phyloP scores from a whole-genome alignment of 345 rosid genomes.

The Syzygium aqueum region DNA sequence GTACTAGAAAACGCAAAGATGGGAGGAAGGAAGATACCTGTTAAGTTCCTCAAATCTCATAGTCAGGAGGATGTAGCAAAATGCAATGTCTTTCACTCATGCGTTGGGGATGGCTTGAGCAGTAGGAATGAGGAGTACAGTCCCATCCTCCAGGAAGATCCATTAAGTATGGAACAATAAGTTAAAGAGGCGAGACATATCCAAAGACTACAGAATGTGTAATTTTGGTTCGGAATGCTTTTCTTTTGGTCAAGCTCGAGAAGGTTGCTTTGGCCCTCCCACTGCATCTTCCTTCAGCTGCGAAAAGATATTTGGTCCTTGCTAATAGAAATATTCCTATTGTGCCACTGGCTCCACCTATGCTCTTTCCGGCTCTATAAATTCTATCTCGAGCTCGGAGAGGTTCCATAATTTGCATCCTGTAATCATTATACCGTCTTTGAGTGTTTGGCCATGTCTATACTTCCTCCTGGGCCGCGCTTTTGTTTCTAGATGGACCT shows the following conservation, averaged over 20 bases:
- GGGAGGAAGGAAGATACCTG: conserved; percentile 21
- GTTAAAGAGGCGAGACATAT: neutral
- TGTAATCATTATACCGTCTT: neutral
- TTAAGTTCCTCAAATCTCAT: conserved; percentile 39
- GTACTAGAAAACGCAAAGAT: conserved; percentile 65
- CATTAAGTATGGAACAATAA: conserved; percentile 24
- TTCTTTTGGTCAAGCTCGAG: neutral
- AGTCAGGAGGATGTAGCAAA: conserved; percentile 8
- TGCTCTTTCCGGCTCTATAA: neutral
- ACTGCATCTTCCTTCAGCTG: neutral
- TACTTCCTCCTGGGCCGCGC: neutral
- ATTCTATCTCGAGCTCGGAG: neutral
- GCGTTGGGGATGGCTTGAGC: conserved; percentile 18
- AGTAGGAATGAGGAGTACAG: conserved; percentile 39
- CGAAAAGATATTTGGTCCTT: neutral
- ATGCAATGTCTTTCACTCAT: conserved; percentile 7
- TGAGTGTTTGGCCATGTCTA: neutral
- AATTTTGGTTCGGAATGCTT: neutral
- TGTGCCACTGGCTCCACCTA: neutral
- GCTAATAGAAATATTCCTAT: neutral
- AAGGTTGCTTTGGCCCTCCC: neutral
- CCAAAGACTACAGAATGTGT: neutral
- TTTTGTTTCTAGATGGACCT: neutral
- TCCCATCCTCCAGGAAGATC: conserved; percentile 11
- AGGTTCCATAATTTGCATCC: neutral